A percentile compares a stretch with the other conserved stretches of the same genome.
Conservation (phyloP, 192 early-diverging fungal genomes). For the Backusella macrospora region DNA sequence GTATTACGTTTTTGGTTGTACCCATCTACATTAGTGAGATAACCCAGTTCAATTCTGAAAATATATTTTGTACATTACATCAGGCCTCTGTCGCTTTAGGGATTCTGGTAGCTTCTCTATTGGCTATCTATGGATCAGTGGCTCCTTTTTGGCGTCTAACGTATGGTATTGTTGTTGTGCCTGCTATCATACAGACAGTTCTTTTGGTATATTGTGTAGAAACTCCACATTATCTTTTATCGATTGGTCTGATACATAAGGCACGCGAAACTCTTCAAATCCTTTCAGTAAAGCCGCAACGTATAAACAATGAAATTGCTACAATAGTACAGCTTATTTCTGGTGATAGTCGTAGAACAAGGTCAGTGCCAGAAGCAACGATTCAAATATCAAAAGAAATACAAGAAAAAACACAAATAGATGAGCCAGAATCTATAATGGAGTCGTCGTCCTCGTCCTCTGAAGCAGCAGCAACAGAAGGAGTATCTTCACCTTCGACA, state of each 20-base stretch:
- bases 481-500: too few species aligned
- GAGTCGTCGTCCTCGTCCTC: too few species aligned
- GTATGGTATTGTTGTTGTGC: not conserved
- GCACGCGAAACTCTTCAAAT: not conserved
- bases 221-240: not conserved
- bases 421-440: too few species aligned
- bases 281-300: not conserved
- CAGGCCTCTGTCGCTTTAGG: not conserved
- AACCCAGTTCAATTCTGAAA: not conserved
- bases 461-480: too few species aligned
- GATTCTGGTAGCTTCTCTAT: not conserved
- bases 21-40: not conserved
- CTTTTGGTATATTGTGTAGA: not conserved
- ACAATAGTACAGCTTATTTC: not conserved
- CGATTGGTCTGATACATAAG: not conserved
- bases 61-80: not conserved
- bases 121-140: not conserved
- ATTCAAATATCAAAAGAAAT: too few species aligned
- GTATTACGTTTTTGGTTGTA: not conserved
- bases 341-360: too few species aligned
- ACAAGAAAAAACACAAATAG: too few species aligned
- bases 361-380: too few species aligned
- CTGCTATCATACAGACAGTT: not conserved
- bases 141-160: not conserved
- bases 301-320: not conserved